Base-by-base conservation (phyloP, 768 basidiomycete genomes). In the Psilocybe subaeruginosa region DNA sequence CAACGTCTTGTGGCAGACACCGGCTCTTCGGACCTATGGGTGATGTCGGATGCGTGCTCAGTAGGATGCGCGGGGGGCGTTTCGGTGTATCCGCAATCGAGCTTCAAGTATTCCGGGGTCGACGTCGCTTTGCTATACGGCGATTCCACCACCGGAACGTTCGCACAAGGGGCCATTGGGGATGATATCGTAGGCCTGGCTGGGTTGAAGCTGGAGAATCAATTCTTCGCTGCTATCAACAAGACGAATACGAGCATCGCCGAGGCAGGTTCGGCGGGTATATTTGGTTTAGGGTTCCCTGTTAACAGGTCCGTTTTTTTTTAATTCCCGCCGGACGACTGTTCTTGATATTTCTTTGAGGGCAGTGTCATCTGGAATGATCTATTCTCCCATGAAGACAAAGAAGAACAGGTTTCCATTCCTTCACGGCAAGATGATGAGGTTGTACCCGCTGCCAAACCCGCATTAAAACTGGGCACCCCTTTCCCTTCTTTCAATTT, bases 1-100 rank as follows among this genome's bases (percentile, higher is more conserved):
- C 39, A 17, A 19, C 27, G 14, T 45, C 37, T 51, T 8, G n/a
- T 12, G 45, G 7, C 52, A 90, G 91, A 92, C 64, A 91, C 90
- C 1, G 91, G 91, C 47, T 92, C 91, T 2, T 86, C 91, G 4
- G 91, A 93, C 67, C 70, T 92, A 4, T 93, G 91, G 91, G 80
- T 89, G 8, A 72, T 87, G 29, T 89, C 89, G 0, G 80, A 85
- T 53, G 73, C 79, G 0, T 92, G 88, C 69, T 73, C 71, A 8
- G 64, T 67, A n/a, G 81, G 78, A 60, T 80, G 80, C 54, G 60
- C 73, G 3, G 68, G 67, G 30, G 71, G 66, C 2, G 70, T 81
- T 2, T 76, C 82, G 4, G 69, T 85, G 27, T 91, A 89, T 67
- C 78, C 83, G 1, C 82, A 82, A 66, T 58, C 75, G 8, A 76